phyloP scores from a whole-genome alignment of 306 rosid species.

The Corylus heterophylla region DNA sequence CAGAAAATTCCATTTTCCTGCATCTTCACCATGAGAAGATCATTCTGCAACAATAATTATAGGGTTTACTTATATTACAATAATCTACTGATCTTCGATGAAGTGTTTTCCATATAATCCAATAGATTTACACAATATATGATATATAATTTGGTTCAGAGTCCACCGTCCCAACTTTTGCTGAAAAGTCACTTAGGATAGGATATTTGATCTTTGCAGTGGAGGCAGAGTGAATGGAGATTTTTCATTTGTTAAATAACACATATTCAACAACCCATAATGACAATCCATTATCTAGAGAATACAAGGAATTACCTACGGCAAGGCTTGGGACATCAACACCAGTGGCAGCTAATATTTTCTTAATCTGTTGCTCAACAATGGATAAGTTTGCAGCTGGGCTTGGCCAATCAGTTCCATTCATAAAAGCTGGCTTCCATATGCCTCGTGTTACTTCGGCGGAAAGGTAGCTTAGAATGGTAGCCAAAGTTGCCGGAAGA shows the following conservation, averaged over 20 bases:
- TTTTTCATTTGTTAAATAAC: slow-evolving; percentile 7
- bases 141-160: slow-evolving; percentile 7
- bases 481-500: slow-evolving; percentile 85
- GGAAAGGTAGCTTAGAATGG: slow-evolving; percentile 83
- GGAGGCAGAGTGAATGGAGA: slow-evolving; percentile 4
- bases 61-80: not conserved
- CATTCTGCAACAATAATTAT: not conserved
- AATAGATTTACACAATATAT: slow-evolving; percentile 19
- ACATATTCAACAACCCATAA: not conserved
- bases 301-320: slow-evolving; percentile 55
- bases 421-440: slow-evolving; percentile 96
- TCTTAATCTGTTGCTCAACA: slow-evolving; percentile 82
- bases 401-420: slow-evolving; percentile 98
- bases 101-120: slow-evolving; percentile 5
- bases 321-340: slow-evolving; percentile 93
- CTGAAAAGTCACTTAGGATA: slow-evolving; percentile 15
- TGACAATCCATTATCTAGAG: not conserved
- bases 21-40: slow-evolving; percentile 13
- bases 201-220: not conserved
- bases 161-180: slow-evolving; percentile 15
- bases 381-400: slow-evolving; percentile 86
- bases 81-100: not conserved
- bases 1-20: slow-evolving; percentile 10
- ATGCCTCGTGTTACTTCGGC: slow-evolving; percentile 96
- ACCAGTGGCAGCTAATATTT: slow-evolving; percentile 83